Conservation (phyloP, 257 asterid genomes). For the Eustoma russellianum region DNA sequence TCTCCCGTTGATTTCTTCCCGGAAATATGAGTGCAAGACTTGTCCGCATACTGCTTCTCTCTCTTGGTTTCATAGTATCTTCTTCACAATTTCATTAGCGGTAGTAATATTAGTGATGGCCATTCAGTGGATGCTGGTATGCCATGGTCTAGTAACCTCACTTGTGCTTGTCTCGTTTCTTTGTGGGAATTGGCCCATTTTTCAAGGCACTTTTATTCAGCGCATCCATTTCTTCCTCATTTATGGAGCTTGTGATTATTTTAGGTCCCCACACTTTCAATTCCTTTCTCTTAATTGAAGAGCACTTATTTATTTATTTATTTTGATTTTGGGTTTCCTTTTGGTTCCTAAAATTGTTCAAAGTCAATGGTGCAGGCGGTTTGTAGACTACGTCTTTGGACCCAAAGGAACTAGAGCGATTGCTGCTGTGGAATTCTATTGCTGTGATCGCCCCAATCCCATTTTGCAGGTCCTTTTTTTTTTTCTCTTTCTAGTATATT, state of each 20-base stretch:
- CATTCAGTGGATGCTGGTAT: constrained; percentile 66
- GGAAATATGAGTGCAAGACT: too few species aligned
- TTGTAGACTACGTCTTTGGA: constrained; percentile 54
- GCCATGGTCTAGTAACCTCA: constrained; percentile 70
- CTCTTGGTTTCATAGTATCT: too few species aligned
- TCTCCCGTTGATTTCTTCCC: too few species aligned
- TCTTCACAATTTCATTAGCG: too few species aligned
- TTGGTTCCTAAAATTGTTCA: constrained; percentile 5
- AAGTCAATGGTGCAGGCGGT: constrained; percentile 40
- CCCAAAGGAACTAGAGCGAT: constrained; percentile 58
- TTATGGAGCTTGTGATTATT: constrained; percentile 76
- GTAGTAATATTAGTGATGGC: constrained; percentile 28
- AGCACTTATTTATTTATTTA: neutral
- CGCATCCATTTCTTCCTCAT: constrained; percentile 72
- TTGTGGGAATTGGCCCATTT: constrained; percentile 98
- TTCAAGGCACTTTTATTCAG: constrained; percentile 77
- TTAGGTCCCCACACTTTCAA: constrained; percentile 30
- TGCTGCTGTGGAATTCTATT: constrained; percentile 58
- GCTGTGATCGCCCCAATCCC: constrained; percentile 95
- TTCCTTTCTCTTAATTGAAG: neutral
- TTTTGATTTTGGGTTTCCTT: neutral
- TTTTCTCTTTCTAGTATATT: neutral
- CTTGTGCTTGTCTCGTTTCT: constrained; percentile 78
- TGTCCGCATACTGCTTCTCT: too few species aligned
- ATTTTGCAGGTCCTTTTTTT: constrained; percentile 49